Evolutionary conservation across 208 protist genomes (phyloP).

Genomic region (Trypanosoma mega): DNA sequence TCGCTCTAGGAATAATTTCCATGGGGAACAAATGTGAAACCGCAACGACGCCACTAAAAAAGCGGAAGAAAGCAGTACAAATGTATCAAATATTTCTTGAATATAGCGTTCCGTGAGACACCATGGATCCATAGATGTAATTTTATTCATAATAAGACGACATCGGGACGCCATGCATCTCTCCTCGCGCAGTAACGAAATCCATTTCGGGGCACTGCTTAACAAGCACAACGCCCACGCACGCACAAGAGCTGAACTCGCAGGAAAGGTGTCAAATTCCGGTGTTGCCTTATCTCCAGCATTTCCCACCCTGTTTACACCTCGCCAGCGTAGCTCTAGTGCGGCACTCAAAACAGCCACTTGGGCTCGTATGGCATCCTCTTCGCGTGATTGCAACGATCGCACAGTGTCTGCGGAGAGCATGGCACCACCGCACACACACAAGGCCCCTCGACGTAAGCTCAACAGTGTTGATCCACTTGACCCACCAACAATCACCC

Average conservation of each 20-base stretch:
- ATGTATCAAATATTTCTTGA: slow-evolving; percentile 9
- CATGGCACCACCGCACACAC: slow-evolving; percentile 12
- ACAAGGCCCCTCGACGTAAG: slow-evolving; percentile 24
- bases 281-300: neutral
- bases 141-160: neutral
- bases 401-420: slow-evolving; percentile 6
- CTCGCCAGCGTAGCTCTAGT: slow-evolving; percentile 12
- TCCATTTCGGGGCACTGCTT: slow-evolving; percentile 17
- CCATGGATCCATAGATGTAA: slow-evolving; percentile 14
- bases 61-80: slow-evolving; percentile 24
- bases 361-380: slow-evolving; percentile 15
- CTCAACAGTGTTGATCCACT: slow-evolving; percentile 12
- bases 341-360: slow-evolving; percentile 12
- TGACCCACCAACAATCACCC: slow-evolving; percentile 15
- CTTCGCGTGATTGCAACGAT: neutral
- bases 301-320: neutral
- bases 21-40: slow-evolving; percentile 1
- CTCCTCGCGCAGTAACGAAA: slow-evolving; percentile 21
- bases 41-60: slow-evolving; percentile 17
- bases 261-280: neutral
- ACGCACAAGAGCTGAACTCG: slow-evolving; percentile 7
- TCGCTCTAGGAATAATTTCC: slow-evolving; percentile 13
- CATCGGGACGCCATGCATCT: slow-evolving; percentile 8
- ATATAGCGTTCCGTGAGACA: slow-evolving; percentile 13
- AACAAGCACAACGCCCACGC: slow-evolving; percentile 26